These are phyloP conservation scores for Pontederia crassipes DNA, from an alignment of 176 grass and related monocot species.

Conservation along the genomic window DNA sequence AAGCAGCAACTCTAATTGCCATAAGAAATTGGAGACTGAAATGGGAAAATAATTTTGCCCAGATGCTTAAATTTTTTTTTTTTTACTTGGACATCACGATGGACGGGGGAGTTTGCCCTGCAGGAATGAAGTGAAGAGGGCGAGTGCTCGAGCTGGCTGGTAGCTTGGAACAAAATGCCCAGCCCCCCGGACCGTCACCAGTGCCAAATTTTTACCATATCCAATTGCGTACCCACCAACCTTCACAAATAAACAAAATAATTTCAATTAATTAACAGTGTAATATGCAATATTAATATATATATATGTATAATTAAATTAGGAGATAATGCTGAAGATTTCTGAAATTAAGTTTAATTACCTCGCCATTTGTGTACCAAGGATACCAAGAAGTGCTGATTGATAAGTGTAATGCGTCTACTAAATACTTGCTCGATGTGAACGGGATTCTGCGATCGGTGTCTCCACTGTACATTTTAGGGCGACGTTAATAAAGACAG, in stretches of 20 bases:
- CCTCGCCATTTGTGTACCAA: constrained; percentile 30
- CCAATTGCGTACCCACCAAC: constrained; percentile 40
- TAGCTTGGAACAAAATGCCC: constrained; percentile 15
- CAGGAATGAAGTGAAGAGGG: constrained; percentile 10
- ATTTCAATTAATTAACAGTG: constrained; percentile 11
- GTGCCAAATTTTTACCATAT: constrained; percentile 32
- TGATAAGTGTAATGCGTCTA: constrained; percentile 26
- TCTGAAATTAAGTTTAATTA: constrained; percentile 16
- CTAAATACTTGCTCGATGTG: constrained; percentile 35
- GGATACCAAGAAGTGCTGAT: constrained; percentile 34
- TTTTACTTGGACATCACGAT: too few species aligned
- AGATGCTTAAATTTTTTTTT: too few species aligned
- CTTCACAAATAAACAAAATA: background rate
- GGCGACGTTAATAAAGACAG: background rate
- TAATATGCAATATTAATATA: too few species aligned
- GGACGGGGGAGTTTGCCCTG: constrained; percentile 3
- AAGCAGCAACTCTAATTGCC: too few species aligned
- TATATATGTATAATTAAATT: background rate
- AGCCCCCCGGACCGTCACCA: constrained; percentile 20
- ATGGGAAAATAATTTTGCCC: too few species aligned
- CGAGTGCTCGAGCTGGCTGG: constrained; percentile 4
- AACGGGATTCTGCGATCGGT: constrained; percentile 28
- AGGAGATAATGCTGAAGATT: background rate
- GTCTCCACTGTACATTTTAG: constrained; percentile 27
- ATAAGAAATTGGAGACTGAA: too few species aligned